A percentile compares a stretch with the other conserved stretches of the same genome.
These are phyloP conservation scores for Raphidocelis subcapitata DNA, from an alignment of 139 green algal species.

Conservation along the genomic window DNA sequence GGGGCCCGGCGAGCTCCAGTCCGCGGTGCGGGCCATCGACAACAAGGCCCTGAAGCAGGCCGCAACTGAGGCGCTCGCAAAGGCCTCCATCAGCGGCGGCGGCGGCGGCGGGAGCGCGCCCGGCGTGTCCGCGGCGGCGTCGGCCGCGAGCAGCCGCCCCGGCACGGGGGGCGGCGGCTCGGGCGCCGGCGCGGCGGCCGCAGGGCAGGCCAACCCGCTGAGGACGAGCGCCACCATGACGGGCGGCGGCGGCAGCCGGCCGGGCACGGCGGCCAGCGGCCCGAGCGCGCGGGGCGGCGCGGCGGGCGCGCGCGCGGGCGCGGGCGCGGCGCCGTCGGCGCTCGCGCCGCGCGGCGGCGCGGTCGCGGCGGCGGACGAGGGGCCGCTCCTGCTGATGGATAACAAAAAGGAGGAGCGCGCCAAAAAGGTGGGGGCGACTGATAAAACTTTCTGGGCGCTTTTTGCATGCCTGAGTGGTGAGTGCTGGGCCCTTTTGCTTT, in stretches of 20 bases:
- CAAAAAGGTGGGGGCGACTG: constrained; percentile 36
- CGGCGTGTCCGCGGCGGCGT: background rate
- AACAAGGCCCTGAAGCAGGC: constrained; percentile 24
- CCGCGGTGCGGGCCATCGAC: background rate
- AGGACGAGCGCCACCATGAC: no score
- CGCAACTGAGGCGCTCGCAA: constrained; percentile 41
- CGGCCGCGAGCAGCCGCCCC: background rate
- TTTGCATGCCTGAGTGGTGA: no score
- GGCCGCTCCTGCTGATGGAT: constrained; percentile 48
- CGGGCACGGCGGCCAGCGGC: constrained; percentile 1
- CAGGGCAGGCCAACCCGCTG: no score
- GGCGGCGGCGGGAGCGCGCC: background rate
- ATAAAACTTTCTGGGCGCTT: no score
- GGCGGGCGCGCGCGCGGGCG: no score
- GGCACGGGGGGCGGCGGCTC: background rate
- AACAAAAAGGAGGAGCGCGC: constrained; percentile 70
- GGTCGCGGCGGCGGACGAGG: constrained; percentile 6
- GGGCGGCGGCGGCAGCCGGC: background rate
- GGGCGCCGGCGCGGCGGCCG: no score
- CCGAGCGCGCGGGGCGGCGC: background rate
- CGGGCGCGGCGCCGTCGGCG: background rate
- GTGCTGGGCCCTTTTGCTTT: no score
- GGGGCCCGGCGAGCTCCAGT: constrained; percentile 23
- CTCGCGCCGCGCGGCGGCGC: background rate
- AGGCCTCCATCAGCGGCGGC: constrained; percentile 20